Evolutionary conservation across 768 basidiomycete genomes (phyloP).

Genomic region (Calocybe cyanea): DNA sequence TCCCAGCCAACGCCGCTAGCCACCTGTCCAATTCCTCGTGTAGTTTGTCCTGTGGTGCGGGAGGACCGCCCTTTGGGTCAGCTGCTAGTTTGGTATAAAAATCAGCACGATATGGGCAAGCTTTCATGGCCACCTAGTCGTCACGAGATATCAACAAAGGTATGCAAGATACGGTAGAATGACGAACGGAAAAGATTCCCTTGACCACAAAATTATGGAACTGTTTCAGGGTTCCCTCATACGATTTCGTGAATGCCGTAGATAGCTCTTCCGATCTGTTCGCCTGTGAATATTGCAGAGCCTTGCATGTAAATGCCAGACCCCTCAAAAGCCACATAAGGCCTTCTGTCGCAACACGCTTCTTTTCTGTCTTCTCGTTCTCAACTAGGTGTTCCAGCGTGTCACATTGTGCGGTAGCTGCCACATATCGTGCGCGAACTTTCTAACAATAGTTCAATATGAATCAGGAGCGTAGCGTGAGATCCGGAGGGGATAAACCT

Average conservation of each 20-base stretch:
- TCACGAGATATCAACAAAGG: background rate
- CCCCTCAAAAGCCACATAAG: conserved; percentile 93
- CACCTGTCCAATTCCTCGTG: conserved; percentile 58
- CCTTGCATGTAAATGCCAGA: conserved; percentile 82
- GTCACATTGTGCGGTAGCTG: conserved; percentile 55
- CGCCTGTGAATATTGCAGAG: conserved; percentile 67
- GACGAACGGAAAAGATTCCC: conserved; percentile 53
- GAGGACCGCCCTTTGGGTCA: conserved; percentile 49
- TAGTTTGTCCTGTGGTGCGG: conserved; percentile 46
- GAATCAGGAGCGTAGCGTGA: background rate
- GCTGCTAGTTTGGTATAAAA: conserved; percentile 68
- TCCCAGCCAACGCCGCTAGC: conserved; percentile 58
- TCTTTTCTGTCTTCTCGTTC: conserved; percentile 86
- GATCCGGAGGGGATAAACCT: conserved; percentile 23
- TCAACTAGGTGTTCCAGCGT: conserved; percentile 84
- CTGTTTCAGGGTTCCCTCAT: conserved; percentile 77
- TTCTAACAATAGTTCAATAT: conserved; percentile 52
- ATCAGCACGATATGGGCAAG: conserved; percentile 60
- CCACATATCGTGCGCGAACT: conserved; percentile 78
- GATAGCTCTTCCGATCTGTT: conserved; percentile 64
- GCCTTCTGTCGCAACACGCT: conserved; percentile 84
- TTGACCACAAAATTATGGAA: conserved; percentile 79
- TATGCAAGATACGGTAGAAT: background rate
- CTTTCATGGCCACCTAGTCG: conserved; percentile 56
- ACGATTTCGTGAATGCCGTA: conserved; percentile 73